A percentile compares a stretch with the other conserved stretches of the same genome.
phyloP scores from a whole-genome alignment of 192 early-diverging fungal genomes.

The Mortierella hygrophila region DNA sequence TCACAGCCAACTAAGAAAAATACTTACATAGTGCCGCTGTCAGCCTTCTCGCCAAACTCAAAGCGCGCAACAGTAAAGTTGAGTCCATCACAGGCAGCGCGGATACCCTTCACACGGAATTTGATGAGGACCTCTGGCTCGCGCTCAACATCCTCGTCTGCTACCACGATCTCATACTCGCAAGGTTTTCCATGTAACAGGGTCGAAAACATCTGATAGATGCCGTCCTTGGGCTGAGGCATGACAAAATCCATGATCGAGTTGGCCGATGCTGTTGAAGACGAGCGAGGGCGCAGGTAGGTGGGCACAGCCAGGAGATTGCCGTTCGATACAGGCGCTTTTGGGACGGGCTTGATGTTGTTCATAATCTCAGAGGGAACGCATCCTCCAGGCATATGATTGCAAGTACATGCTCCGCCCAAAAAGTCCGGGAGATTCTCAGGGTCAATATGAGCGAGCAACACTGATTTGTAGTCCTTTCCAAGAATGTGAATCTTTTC shows the following conservation, averaged over 20 bases:
- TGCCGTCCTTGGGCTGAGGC: slow-evolving; percentile 45
- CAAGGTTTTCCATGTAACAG: slow-evolving; percentile 43
- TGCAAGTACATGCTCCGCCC: slow-evolving; percentile 79
- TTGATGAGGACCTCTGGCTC: slow-evolving; percentile 52
- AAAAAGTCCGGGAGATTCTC: slow-evolving; percentile 79
- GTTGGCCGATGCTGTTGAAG: slow-evolving; percentile 43
- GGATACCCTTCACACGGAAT: slow-evolving; percentile 48
- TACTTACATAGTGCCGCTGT: slow-evolving; percentile 47
- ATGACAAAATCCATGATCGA: slow-evolving; percentile 54
- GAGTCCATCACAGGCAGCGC: slow-evolving; percentile 47
- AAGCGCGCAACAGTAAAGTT: slow-evolving; percentile 51
- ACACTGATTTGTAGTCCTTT: slow-evolving; percentile 65
- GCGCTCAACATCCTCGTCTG: slow-evolving; percentile 45
- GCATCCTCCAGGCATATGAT: slow-evolving; percentile 76
- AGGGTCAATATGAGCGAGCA: slow-evolving; percentile 73
- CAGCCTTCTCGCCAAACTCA: slow-evolving; percentile 50
- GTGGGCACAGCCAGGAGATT: slow-evolving; percentile 42
- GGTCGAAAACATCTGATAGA: slow-evolving; percentile 50
- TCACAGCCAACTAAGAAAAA: not conserved
- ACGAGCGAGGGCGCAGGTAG: slow-evolving; percentile 49
- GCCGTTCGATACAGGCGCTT: not conserved
- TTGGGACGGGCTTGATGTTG: slow-evolving; percentile 54
- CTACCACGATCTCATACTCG: slow-evolving; percentile 53
- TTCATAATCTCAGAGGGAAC: slow-evolving; percentile 56
- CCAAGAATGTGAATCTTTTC: slow-evolving; percentile 76